phyloP scores from a whole-genome alignment of 2,329 filamentous ascomycete species.

The Fusarium continuum region DNA sequence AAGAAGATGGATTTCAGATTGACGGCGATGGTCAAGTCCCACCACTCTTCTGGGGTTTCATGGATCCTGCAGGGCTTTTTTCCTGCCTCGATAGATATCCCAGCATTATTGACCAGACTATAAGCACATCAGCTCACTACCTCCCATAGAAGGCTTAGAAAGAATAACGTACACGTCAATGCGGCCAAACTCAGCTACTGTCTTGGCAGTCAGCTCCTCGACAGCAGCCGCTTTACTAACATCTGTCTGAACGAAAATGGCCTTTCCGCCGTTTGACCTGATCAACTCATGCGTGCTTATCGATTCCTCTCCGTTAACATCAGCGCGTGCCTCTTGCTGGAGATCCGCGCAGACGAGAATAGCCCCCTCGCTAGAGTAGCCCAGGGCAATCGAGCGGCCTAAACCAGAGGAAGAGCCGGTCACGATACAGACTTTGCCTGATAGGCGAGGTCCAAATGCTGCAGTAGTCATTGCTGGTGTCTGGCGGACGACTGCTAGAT shows the following conservation, averaged over 20 bases:
- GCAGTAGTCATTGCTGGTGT: neutral
- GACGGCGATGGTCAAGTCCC: conserved; percentile 53
- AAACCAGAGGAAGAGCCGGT: conserved; percentile 58
- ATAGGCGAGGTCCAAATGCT: conserved; percentile 5
- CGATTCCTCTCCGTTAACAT: conserved; percentile 43
- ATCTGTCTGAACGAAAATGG: conserved; percentile 56
- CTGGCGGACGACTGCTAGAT: fast-evolving
- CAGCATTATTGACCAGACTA: conserved; percentile 55
- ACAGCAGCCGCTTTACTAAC: conserved; percentile 52
- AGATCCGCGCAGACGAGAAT: conserved; percentile 55
- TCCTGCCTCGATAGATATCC: conserved; percentile 49
- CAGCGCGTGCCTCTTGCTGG: conserved; percentile 37
- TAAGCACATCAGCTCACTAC: fast-evolving
- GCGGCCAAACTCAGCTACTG: conserved; percentile 31
- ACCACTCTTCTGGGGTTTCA: conserved; percentile 55
- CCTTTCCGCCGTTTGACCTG: conserved; percentile 43
- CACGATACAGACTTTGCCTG: conserved; percentile 51
- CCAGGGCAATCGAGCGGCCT: conserved; percentile 56
- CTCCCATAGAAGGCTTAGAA: too few relatives aligned
- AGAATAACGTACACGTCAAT: conserved; percentile 43
- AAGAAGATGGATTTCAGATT: conserved; percentile 53
- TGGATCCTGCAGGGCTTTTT: conserved; percentile 55
- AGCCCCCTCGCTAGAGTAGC: conserved; percentile 54
- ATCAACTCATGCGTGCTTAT: conserved; percentile 49
- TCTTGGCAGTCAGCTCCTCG: conserved; percentile 47